phyloP scores from a whole-genome alignment of 2,329 filamentous ascomycete genomes.

The Penicillium capsulatum region DNA sequence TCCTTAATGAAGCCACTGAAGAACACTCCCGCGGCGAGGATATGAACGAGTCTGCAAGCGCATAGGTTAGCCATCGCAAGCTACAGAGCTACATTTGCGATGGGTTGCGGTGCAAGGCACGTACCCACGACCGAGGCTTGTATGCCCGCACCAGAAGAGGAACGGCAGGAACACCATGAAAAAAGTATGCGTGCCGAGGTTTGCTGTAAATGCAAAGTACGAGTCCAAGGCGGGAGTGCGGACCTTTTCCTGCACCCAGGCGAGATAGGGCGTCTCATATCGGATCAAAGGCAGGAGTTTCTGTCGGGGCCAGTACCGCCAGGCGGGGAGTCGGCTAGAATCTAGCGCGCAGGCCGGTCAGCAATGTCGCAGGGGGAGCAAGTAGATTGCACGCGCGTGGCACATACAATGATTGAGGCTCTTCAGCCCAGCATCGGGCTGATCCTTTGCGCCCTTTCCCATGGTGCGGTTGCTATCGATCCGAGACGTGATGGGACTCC shows the following conservation, averaged over 20 bases:
- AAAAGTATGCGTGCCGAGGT: slow-evolving; percentile 95
- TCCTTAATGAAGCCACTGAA: slow-evolving; percentile 94
- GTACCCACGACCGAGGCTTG: slow-evolving; percentile 79
- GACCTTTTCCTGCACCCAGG: slow-evolving; percentile 73
- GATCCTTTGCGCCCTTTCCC: slow-evolving; percentile 36
- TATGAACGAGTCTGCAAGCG: slow-evolving; percentile 55
- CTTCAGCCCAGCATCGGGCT: slow-evolving; percentile 64
- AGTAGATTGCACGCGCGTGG: background rate
- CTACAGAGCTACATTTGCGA: background rate
- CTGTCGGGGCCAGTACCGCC: slow-evolving; percentile 84
- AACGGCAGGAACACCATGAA: slow-evolving; percentile 96
- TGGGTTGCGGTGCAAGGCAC: slow-evolving; percentile 31
- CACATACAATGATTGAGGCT: slow-evolving; percentile 69
- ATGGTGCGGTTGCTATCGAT: slow-evolving; percentile 31
- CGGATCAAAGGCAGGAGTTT: slow-evolving; percentile 78
- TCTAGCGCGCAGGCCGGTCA: slow-evolving; percentile 50
- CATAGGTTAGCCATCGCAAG: slow-evolving; percentile 21
- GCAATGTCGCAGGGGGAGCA: background rate
- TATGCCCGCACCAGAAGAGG: slow-evolving; percentile 93
- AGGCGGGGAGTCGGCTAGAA: slow-evolving; percentile 74
- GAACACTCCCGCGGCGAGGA: slow-evolving; percentile 74
- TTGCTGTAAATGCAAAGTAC: slow-evolving; percentile 95
- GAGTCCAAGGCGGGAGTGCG: slow-evolving; percentile 83
- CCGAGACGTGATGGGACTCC: slow-evolving; percentile 18
- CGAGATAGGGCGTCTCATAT: slow-evolving; percentile 93